Evolutionary conservation across 371 early-diverging fungal species (phyloP).

Genomic region (Funneliformis caledonium): DNA sequence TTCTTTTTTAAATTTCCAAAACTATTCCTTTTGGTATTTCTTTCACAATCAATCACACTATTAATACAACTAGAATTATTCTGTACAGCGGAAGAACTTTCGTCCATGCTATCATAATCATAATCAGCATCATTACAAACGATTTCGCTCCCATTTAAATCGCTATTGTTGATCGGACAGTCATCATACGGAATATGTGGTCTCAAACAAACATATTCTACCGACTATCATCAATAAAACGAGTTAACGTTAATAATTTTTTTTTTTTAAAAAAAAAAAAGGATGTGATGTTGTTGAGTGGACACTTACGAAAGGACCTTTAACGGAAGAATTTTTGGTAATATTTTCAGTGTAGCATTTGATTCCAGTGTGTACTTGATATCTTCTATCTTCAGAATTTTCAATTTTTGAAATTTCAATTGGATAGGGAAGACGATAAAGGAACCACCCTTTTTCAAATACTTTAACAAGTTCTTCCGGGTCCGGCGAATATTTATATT

Average conservation of each 20-base stretch:
- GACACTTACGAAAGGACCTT: conserved; percentile 29
- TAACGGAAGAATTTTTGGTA: not conserved
- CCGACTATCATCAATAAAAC: not conserved
- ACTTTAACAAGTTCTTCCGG: not conserved
- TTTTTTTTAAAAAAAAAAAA: not conserved
- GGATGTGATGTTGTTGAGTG: too few species aligned
- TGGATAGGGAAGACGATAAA: not conserved
- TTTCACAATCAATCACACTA: not conserved
- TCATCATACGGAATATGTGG: conserved; percentile 20
- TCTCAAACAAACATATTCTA: conserved; percentile 14
- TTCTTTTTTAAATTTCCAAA: too few species aligned
- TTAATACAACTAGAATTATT: not conserved
- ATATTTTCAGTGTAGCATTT: not conserved
- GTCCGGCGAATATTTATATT: conserved; percentile 10
- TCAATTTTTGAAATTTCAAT: conserved; percentile 1
- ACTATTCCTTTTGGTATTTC: too few species aligned
- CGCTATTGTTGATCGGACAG: too few species aligned
- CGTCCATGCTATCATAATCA: not conserved
- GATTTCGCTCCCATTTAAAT: not conserved
- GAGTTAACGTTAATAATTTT: not conserved
- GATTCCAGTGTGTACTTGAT: conserved; percentile 30
- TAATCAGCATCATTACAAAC: not conserved
- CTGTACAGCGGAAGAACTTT: not conserved
- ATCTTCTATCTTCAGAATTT: conserved; percentile 15
- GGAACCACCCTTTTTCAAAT: conserved; percentile 27